phyloP scores from a whole-genome alignment of 2,329 filamentous ascomycete species.

The Nothomitra cinnamomea region DNA sequence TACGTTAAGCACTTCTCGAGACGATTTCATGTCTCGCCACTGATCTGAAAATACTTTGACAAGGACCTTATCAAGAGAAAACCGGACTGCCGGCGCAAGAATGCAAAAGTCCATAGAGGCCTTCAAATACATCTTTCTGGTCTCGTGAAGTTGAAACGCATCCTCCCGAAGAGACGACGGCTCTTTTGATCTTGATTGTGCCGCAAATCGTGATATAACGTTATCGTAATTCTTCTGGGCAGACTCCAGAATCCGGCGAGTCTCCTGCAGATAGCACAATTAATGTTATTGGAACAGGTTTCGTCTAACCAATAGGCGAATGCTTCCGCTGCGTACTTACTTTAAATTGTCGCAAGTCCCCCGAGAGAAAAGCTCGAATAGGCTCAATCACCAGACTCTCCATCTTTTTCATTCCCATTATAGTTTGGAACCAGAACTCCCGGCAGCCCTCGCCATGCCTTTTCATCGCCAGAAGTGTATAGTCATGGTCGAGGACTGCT shows the following conservation, averaged over 20 bases:
- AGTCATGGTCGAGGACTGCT: constrained; percentile 83
- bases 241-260: constrained; percentile 55
- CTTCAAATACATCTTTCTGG: constrained; percentile 75
- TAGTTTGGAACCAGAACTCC: constrained; percentile 69
- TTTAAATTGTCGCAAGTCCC: constrained; percentile 73
- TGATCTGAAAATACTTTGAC: constrained; percentile 73
- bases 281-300: background rate
- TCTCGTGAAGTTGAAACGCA: constrained; percentile 88
- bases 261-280: constrained; percentile 34
- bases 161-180: constrained; percentile 81
- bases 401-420: constrained; percentile 59
- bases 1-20: constrained; percentile 45
- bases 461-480: constrained; percentile 73
- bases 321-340: constrained; percentile 13
- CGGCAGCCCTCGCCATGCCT: constrained; percentile 70
- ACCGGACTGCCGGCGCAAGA: constrained; percentile 68
- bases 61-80: constrained; percentile 69
- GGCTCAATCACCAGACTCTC: constrained; percentile 67
- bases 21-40: constrained; percentile 68
- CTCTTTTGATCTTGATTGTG: constrained; percentile 85
- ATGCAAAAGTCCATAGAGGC: constrained; percentile 89
- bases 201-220: constrained; percentile 62
- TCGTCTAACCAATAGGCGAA: background rate
- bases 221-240: constrained; percentile 74
- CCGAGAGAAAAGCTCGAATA: constrained; percentile 57